Conservation (phyloP, 129 eudicot species). For the Cynara cardunculus region DNA sequence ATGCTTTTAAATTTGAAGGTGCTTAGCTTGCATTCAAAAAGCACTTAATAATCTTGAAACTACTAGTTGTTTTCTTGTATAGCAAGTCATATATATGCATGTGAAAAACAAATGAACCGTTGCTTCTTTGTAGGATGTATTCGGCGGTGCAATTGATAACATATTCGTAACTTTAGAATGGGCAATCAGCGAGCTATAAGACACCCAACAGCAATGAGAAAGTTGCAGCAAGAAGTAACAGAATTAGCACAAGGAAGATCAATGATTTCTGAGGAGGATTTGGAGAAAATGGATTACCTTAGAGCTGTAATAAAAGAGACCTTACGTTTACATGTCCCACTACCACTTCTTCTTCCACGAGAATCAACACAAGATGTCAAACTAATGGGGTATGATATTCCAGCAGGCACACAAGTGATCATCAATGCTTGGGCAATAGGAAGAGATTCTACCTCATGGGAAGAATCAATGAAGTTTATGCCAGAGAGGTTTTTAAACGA, state of each 20-base stretch:
- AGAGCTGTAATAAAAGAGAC: slow-evolving; percentile 53
- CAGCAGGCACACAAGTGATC: slow-evolving; percentile 32
- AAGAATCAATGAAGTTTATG: slow-evolving; percentile 34
- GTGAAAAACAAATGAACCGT: too few species aligned
- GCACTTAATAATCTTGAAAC: too few species aligned
- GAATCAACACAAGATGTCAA: slow-evolving; percentile 36
- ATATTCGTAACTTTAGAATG: slow-evolving; percentile 30
- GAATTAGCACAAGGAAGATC: slow-evolving; percentile 11
- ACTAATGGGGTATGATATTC: slow-evolving; percentile 40
- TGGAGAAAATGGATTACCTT: slow-evolving; percentile 45
- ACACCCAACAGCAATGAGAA: slow-evolving; percentile 36
- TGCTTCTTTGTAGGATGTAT: slow-evolving; percentile 44
- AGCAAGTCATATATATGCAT: too few species aligned
- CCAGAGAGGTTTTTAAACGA: slow-evolving; percentile 56
- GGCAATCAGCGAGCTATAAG: slow-evolving; percentile 45
- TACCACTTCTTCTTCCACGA: slow-evolving; percentile 38
- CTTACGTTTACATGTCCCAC: slow-evolving; percentile 35
- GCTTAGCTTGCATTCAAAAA: too few species aligned
- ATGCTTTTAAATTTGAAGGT: too few species aligned
- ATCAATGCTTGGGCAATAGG: slow-evolving; percentile 52
- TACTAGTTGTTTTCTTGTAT: too few species aligned
- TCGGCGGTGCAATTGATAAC: slow-evolving; percentile 44
- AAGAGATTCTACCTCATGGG: slow-evolving; percentile 46
- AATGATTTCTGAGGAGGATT: slow-evolving; percentile 29
- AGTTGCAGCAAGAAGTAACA: slow-evolving; percentile 40